Evolutionary conservation across 441 rosid species (phyloP).

Genomic region (Pelargonium fulgidum): DNA sequence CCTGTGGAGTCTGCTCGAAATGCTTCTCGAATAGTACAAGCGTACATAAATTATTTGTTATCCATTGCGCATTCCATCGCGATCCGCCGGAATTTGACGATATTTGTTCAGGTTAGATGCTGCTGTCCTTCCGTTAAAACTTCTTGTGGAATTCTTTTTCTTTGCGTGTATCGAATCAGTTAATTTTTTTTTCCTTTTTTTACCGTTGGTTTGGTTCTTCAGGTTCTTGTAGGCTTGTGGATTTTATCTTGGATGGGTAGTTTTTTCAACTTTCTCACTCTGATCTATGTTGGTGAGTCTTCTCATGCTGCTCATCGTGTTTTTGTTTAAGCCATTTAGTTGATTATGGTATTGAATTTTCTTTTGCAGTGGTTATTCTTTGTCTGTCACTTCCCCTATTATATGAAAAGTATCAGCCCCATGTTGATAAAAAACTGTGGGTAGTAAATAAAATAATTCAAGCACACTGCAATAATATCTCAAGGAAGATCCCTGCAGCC

Average conservation of each 20-base stretch:
- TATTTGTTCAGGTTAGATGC: constrained; percentile 54
- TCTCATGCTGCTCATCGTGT: not conserved
- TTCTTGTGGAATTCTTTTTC: not conserved
- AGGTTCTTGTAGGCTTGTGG: constrained; percentile 67
- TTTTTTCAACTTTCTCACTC: constrained; percentile 63
- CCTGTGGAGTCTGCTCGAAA: constrained; percentile 47
- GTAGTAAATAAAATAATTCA: constrained; percentile 38
- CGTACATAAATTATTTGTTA: constrained; percentile 38
- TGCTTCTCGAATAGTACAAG: constrained; percentile 38
- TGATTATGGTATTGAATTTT: not conserved
- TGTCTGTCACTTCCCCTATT: constrained; percentile 55
- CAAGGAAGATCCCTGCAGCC: constrained; percentile 48
- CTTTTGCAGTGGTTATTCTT: constrained; percentile 55
- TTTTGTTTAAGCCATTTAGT: not conserved
- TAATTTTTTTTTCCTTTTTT: not conserved
- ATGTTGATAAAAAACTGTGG: constrained; percentile 55
- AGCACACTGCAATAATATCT: constrained; percentile 39
- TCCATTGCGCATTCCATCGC: constrained; percentile 58
- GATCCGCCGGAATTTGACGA: constrained; percentile 45
- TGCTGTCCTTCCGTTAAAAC: not conserved
- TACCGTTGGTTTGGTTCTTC: constrained; percentile 18
- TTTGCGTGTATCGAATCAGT: not conserved
- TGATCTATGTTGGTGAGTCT: constrained; percentile 62
- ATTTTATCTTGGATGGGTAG: constrained; percentile 51
- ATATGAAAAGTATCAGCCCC: constrained; percentile 62